These are phyloP conservation scores for Centaurea solstitialis DNA, from an alignment of 129 eudicot species.

Conservation along the genomic window DNA sequence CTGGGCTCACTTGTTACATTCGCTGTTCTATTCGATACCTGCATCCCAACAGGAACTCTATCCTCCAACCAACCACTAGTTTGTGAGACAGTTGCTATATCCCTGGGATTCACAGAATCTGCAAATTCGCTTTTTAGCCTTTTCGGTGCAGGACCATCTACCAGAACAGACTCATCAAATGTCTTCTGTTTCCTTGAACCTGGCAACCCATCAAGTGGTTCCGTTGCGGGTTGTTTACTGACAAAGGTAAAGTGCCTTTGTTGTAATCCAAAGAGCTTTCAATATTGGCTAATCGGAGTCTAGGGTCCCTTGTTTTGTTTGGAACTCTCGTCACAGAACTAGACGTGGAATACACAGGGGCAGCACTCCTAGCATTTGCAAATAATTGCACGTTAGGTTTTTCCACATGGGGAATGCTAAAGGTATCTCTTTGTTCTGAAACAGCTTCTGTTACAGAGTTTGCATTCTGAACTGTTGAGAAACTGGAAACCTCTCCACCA, in stretches of 20 bases:
- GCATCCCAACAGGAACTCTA: conserved; percentile 37
- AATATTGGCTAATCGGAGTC: conserved; percentile 64
- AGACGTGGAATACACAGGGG: conserved; percentile 39
- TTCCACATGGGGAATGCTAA: conserved; percentile 34
- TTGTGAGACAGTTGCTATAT: conserved; percentile 35
- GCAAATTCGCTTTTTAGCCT: conserved; percentile 52
- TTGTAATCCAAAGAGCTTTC: conserved; percentile 35
- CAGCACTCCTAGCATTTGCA: conserved; percentile 33
- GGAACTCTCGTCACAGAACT: conserved; percentile 42
- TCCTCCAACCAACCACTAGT: conserved; percentile 52
- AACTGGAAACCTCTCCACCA: conserved; percentile 79
- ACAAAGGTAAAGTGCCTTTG: conserved; percentile 33
- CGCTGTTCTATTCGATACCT: conserved; percentile 20
- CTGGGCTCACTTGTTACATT: conserved; percentile 26
- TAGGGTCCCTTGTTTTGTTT: conserved; percentile 79
- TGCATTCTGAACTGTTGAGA: conserved; percentile 23
- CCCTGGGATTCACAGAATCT: conserved; percentile 25
- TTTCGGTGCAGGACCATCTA: conserved; percentile 70
- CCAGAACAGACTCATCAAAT: conserved; percentile 41
- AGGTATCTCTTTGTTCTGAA: conserved; percentile 31
- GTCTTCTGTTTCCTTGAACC: conserved; percentile 58
- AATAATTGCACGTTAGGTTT: conserved; percentile 37
- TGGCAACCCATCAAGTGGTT: conserved; percentile 32
- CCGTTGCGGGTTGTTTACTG: conserved; percentile 35
- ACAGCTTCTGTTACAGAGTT: conserved; percentile 26